phyloP scores from a whole-genome alignment of 768 basidiomycete species.

The Udeniomyces megalosporus region DNA sequence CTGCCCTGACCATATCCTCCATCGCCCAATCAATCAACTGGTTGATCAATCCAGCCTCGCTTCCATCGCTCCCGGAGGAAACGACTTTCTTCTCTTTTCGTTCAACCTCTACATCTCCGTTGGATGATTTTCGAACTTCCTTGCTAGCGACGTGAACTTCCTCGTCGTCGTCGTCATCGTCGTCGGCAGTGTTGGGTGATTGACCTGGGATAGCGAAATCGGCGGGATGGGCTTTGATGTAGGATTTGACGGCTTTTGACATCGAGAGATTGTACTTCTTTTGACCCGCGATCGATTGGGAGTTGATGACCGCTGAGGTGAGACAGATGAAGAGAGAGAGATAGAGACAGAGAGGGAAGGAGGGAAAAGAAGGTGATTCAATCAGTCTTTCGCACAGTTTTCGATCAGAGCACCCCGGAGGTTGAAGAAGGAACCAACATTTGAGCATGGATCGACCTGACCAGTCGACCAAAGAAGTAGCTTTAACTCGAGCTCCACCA shows the following conservation, averaged over 20 bases:
- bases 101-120: not conserved
- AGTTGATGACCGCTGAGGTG: conserved; percentile 16
- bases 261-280: conserved; percentile 18
- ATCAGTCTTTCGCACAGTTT: too few species aligned
- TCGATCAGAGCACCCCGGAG: too few species aligned
- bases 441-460: conserved; percentile 18
- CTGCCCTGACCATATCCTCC: not conserved
- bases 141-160: not conserved
- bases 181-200: not conserved
- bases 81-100: not conserved
- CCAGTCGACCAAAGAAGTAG: conserved; percentile 19
- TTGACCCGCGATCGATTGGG: conserved; percentile 15
- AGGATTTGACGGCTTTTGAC: conserved; percentile 1
- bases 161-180: conserved; percentile 8
- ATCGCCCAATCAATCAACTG: not conserved
- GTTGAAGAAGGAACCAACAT: not conserved
- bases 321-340: not conserved
- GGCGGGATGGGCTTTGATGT: conserved; percentile 17
- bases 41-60: not conserved
- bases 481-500: conserved; percentile 16
- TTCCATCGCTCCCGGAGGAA: not conserved
- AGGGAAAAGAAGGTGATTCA: not conserved
- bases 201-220: conserved; percentile 12
- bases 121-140: too few species aligned
- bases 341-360: not conserved